Evolutionary conservation across 805 yeast species (phyloP), one percentile per base, ranked within the genome.

Genomic region (Sugiyamaella qingdaonensis): DNA sequence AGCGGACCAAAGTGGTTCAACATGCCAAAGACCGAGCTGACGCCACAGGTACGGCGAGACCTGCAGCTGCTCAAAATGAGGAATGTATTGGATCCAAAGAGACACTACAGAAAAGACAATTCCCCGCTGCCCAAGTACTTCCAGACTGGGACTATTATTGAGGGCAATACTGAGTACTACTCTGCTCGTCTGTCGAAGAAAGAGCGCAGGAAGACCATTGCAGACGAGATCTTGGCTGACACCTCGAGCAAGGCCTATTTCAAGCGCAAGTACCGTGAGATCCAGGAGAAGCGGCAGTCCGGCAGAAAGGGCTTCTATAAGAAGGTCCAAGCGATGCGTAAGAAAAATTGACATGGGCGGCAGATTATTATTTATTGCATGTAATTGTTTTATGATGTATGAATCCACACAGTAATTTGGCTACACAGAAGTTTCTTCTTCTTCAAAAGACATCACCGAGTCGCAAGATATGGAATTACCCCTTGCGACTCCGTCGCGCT

Each of bases 71-170:
- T 94, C 55, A 84, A 88, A 64, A 88, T 92, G 73, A 82, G 99
- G 70, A 85, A 86, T 52, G 96, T 90, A 9, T 76, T 94, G 57
- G 98, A 94, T 66, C 98, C 97, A 7, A 94, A 94, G 71, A 80
- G 97, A 62, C 96, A 89, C 70, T 94, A 94, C 71, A 89, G 88
- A 70, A 88, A 88, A 67, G 94, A 86, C 54, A 85, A 90, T 86
- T 62, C 62, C 32, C 77, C 76, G 48, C 76, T 78, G 7, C 92
- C 95, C 45, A 88, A 86, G 63, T 81, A 76, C 59, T 90, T 94
- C 67, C 94, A 92, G 54, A 79, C 87, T 61, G 99, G 99, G 13
- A 90, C 97, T 0, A 80, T 94, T 35, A 70, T 91, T 24, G 94
- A 86, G 61, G 92, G 90, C 42, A 82, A 84, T 58, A 77, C 88